These are phyloP conservation scores for Heterobasidion occidentale DNA, from an alignment of 1,284 basidiomycete species.

Conservation along the genomic window DNA sequence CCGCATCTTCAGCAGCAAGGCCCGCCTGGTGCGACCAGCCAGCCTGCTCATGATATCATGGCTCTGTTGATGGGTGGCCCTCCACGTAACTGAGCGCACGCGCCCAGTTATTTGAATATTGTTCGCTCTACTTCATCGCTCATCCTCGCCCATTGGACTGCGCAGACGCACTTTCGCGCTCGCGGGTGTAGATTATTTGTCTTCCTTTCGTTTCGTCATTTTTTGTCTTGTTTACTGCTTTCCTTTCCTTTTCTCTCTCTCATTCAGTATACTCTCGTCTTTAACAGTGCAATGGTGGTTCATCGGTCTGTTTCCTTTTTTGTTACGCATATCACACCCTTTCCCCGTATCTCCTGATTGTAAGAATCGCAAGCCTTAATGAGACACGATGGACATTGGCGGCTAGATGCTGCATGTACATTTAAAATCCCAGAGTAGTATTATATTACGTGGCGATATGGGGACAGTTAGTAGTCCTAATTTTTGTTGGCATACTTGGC, in stretches of 20 bases:
- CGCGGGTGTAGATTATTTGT: background rate
- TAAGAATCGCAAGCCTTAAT: background rate
- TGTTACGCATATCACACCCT: background rate
- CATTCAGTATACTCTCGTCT: background rate
- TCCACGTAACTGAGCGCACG: constrained; percentile 43
- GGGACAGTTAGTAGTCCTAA: no score
- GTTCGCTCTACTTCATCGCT: background rate
- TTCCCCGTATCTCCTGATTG: background rate
- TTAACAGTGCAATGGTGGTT: background rate
- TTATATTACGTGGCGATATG: no score
- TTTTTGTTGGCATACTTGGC: no score
- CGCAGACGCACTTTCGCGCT: background rate
- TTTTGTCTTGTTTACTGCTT: background rate
- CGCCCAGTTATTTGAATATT: background rate
- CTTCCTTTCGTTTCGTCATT: background rate
- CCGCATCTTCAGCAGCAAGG: constrained; percentile 54
- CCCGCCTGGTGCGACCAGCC: constrained; percentile 36
- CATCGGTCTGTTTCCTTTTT: background rate
- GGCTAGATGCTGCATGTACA: background rate
- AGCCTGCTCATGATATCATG: constrained; percentile 66
- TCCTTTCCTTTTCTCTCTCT: background rate
- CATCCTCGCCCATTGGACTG: background rate
- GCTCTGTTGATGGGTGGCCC: constrained; percentile 68
- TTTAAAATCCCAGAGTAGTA: no score
- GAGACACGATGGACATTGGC: background rate